Evolutionary conservation across 768 basidiomycete species (phyloP).

Genomic region (Boletus patriciae): DNA sequence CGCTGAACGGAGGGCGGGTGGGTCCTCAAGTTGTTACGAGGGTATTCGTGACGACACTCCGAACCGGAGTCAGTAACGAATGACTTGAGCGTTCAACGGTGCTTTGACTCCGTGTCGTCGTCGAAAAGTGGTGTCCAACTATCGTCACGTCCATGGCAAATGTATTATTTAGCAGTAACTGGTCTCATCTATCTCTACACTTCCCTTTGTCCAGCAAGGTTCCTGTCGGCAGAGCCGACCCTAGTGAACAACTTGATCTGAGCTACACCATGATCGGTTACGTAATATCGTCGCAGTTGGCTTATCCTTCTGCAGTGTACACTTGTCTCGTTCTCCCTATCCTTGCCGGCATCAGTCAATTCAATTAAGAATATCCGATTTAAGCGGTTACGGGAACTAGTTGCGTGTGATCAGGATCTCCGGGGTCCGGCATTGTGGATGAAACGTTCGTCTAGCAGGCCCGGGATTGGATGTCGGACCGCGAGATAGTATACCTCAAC

Average conservation of each 20-base stretch:
- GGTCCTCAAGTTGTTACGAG: not conserved
- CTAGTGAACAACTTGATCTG: too few relatives aligned
- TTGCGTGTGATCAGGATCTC: not conserved
- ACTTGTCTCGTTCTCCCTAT: not conserved
- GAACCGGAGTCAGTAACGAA: not conserved
- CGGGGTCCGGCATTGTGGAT: not conserved
- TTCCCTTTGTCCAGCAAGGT: too few relatives aligned
- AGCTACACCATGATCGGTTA: too few relatives aligned
- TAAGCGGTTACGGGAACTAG: not conserved
- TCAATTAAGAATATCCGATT: not conserved
- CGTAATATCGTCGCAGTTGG: too few relatives aligned
- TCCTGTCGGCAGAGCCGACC: too few relatives aligned
- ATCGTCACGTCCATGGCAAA: too few relatives aligned
- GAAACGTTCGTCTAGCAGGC: constrained; percentile 8
- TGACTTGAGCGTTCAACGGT: not conserved
- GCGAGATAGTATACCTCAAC: not conserved
- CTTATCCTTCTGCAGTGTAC: too few relatives aligned
- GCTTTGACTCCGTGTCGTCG: not conserved
- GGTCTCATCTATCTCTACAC: too few relatives aligned
- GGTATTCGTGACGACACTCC: not conserved
- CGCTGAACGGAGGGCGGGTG: not conserved
- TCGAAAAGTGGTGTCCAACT: not conserved
- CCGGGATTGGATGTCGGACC: constrained; percentile 15
- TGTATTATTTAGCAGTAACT: too few relatives aligned
- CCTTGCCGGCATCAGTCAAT: too few relatives aligned